phyloP scores from a whole-genome alignment of 306 rosid genomes.

The Hylodesmum podocarpum region DNA sequence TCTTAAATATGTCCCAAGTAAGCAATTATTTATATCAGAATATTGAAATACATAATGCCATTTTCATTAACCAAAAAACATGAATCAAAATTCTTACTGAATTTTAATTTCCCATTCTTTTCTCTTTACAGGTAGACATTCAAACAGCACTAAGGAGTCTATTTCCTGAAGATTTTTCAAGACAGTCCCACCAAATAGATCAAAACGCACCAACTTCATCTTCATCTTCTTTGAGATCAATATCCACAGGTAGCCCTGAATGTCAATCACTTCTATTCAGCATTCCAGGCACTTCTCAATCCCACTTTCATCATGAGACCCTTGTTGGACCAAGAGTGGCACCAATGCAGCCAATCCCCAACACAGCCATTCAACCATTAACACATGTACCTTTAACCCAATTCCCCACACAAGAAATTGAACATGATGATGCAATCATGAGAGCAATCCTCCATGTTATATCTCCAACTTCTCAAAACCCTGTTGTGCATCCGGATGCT shows the following conservation, averaged over 20 bases:
- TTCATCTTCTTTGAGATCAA: conserved; percentile 77
- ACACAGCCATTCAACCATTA: conserved; percentile 36
- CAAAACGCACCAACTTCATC: conserved; percentile 72
- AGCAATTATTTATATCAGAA: neutral
- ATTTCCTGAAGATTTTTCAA: conserved; percentile 52
- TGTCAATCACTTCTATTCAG: conserved; percentile 64
- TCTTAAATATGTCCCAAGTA: conserved; percentile 71
- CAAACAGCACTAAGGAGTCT: conserved; percentile 54
- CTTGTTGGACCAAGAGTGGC: conserved; percentile 25
- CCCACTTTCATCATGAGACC: conserved; percentile 33
- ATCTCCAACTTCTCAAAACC: conserved; percentile 37
- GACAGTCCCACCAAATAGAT: conserved; percentile 33
- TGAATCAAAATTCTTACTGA: neutral
- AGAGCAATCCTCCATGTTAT: conserved; percentile 62
- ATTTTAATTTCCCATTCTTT: neutral
- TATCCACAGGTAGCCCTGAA: conserved; percentile 78
- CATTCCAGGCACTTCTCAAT: conserved; percentile 41
- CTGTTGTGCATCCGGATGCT: conserved; percentile 30
- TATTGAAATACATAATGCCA: neutral
- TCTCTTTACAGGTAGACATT: conserved; percentile 41
- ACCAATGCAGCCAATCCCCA: conserved; percentile 34
- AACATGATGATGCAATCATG: conserved; percentile 56
- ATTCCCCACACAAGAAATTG: conserved; percentile 50
- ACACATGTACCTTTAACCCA: conserved; percentile 37
- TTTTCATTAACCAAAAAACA: neutral